These are phyloP conservation scores for Blastomyces emzantsi DNA, from an alignment of 2,329 filamentous ascomycete species.

Conservation along the genomic window DNA sequence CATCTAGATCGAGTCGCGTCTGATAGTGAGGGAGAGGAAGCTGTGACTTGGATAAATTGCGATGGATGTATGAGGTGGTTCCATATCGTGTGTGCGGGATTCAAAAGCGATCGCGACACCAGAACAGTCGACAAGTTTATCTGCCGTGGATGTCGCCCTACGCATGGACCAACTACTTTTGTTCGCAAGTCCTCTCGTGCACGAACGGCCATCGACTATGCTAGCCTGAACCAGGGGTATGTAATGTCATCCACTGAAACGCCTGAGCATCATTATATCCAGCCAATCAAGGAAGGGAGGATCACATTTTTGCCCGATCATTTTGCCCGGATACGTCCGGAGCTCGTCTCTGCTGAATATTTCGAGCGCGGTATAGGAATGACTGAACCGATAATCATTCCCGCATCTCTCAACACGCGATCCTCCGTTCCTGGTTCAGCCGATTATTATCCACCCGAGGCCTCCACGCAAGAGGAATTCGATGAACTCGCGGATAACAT, in stretches of 20 bases:
- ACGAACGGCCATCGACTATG: conserved; percentile 59
- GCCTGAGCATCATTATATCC: conserved; percentile 58
- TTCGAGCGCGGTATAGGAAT: conserved; percentile 56
- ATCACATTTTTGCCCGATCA: conserved; percentile 52
- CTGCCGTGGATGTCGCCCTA: conserved; percentile 50
- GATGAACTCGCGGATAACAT: conserved; percentile 33
- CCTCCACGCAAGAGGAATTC: conserved; percentile 26
- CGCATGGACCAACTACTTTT: conserved; percentile 55
- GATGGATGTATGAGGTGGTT: conserved; percentile 62
- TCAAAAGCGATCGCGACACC: conserved; percentile 55
- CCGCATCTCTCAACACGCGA: conserved; percentile 51
- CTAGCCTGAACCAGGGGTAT: conserved; percentile 56
- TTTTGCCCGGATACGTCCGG: conserved; percentile 55
- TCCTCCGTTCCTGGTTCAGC: conserved; percentile 30
- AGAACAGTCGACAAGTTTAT: conserved; percentile 61
- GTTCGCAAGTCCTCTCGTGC: conserved; percentile 58
- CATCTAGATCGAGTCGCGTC: conserved; percentile 45
- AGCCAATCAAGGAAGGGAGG: conserved; percentile 56
- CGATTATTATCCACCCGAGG: conserved; percentile 23
- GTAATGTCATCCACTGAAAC: conserved; percentile 57
- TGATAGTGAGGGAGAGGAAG: conserved; percentile 44
- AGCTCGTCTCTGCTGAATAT: conserved; percentile 54
- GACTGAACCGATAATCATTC: conserved; percentile 58
- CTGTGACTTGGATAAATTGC: conserved; percentile 55
- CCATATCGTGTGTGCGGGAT: conserved; percentile 58